phyloP scores from a whole-genome alignment of 352 stramenopile species.

The Globisporangium polare region DNA sequence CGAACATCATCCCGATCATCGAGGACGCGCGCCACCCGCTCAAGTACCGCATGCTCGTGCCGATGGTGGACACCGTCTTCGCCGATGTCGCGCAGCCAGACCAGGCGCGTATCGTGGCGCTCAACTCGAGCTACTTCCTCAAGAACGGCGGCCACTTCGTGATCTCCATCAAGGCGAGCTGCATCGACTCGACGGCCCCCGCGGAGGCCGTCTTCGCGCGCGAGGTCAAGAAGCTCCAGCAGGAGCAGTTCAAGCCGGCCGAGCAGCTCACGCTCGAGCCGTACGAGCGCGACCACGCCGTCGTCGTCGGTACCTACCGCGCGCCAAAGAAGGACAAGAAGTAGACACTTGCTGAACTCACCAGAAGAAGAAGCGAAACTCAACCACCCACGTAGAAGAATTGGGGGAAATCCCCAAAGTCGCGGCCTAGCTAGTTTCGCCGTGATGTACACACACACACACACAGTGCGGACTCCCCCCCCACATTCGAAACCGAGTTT shows the following conservation, averaged over 20 bases:
- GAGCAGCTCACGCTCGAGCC: conserved; percentile 99
- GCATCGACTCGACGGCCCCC: conserved; percentile 98
- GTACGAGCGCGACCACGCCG: conserved; percentile 99
- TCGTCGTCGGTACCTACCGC: conserved; percentile 97
- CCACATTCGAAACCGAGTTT: conserved; percentile 8
- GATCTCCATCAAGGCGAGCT: conserved; percentile 99
- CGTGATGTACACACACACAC: not conserved
- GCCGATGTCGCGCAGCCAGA: conserved; percentile 99
- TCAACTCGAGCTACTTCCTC: conserved; percentile 99
- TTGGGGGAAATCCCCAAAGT: not conserved
- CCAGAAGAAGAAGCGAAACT: not conserved
- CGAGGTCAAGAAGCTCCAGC: conserved; percentile 97
- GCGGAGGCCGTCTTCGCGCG: conserved; percentile 97
- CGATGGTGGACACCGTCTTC: conserved; percentile 99
- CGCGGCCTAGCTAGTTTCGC: not conserved
- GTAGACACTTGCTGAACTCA: conserved; percentile 21
- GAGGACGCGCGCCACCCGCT: conserved; percentile 97
- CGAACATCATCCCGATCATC: conserved; percentile 99
- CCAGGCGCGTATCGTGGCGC: conserved; percentile 98
- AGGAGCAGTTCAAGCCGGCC: conserved; percentile 98
- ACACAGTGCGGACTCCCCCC: not conserved
- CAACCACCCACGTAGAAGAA: conserved; percentile 7
- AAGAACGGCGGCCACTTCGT: conserved; percentile 99
- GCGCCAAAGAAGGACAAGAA: conserved; percentile 93
- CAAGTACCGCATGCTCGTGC: conserved; percentile 99